Conservation (phyloP, 306 rosid genomes). For the apple (Malus domestica) region ASM211411v1 NC_041791.1:27291501-27292000, state of each 20-base stretch:
- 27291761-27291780: not conserved
- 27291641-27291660: no score
- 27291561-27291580: no score
- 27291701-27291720: no score
- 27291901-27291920: conserved; percentile 4
- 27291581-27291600: not conserved
- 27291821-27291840: not conserved
- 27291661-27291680: not conserved
- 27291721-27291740: no score
- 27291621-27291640: not conserved
- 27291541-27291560: no score
- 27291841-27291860: not conserved
- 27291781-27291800: not conserved
- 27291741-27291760: not conserved
- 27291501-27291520: not conserved
- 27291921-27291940: conserved; percentile 86
- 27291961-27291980: conserved; percentile 51
- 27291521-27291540: not conserved
- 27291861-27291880: not conserved
- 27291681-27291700: no score
- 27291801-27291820: not conserved
- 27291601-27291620: not conserved
- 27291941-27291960: conserved; percentile 49
- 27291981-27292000: conserved; percentile 82
- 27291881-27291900: conserved; percentile 2